Percentiles rank a stretch among this genome's conserved stretches.
Evolutionary conservation across 2,329 filamentous ascomycete species (phyloP).

Genomic region (Alternaria consortialis): DNA sequence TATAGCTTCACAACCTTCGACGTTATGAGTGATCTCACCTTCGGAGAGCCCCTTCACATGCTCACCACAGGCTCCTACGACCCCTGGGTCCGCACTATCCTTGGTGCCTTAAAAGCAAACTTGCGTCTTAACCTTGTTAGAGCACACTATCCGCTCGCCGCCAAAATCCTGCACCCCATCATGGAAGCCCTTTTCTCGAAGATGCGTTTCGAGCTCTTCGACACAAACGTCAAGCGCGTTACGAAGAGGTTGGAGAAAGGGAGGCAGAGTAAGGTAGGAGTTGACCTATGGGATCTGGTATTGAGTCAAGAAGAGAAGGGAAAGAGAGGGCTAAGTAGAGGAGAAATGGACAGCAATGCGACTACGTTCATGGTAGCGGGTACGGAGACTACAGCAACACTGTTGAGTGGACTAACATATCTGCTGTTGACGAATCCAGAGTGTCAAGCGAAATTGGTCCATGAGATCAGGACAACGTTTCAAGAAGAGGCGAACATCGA

Average conservation of each 20-base stretch:
- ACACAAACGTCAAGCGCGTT: no score
- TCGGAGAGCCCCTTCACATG: constrained; percentile 41
- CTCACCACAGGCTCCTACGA: constrained; percentile 33
- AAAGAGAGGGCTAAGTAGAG: background rate
- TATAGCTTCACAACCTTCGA: constrained; percentile 42
- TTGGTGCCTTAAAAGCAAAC: background rate
- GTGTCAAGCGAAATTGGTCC: constrained; percentile 11
- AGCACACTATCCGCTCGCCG: background rate
- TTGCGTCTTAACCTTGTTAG: background rate
- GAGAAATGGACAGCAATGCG: background rate
- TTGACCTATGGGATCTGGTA: constrained; percentile 34
- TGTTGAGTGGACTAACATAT: constrained; percentile 48
- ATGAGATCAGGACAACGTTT: constrained; percentile 30
- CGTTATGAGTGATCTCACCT: constrained; percentile 45
- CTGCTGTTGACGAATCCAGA: constrained; percentile 31
- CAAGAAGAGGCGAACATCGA: constrained; percentile 19
- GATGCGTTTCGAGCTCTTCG: no score
- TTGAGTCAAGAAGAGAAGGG: constrained; percentile 39
- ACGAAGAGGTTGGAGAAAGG: no score
- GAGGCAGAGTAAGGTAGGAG: background rate
- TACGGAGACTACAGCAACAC: constrained; percentile 44
- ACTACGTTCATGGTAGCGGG: constrained; percentile 41
- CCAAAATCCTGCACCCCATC: background rate
- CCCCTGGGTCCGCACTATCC: background rate
- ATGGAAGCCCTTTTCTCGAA: no score